These are phyloP conservation scores for Lachnellula hyalina DNA, from an alignment of 2,329 filamentous ascomycete species.

Conservation along the genomic window DNA sequence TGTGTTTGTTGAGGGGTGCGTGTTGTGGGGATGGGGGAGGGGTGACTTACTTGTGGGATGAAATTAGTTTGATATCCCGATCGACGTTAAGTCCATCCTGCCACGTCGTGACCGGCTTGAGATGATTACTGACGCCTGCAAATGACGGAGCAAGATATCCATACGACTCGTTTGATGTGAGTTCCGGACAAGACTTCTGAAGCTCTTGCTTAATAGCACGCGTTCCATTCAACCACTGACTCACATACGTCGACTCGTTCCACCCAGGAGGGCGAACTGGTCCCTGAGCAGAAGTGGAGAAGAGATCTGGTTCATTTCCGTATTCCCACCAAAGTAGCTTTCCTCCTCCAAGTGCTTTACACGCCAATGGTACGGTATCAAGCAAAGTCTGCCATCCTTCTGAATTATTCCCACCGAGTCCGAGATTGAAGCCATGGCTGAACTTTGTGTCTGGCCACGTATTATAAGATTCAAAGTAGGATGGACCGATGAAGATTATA, in stretches of 20 bases:
- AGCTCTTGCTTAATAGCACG: constrained; percentile 43
- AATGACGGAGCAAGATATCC: constrained; percentile 55
- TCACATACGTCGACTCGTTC: constrained; percentile 50
- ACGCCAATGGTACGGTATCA: constrained; percentile 51
- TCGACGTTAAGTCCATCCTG: constrained; percentile 47
- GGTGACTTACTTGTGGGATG: constrained; percentile 51
- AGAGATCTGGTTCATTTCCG: constrained; percentile 61
- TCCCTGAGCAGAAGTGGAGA: constrained; percentile 45
- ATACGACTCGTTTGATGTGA: constrained; percentile 37
- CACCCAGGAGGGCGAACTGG: constrained; percentile 46
- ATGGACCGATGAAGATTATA: constrained; percentile 53
- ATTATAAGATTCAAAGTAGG: constrained; percentile 57
- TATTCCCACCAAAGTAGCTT: constrained; percentile 55
- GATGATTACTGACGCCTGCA: constrained; percentile 44
- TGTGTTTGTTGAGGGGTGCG: constrained; percentile 1
- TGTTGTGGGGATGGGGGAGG: not conserved
- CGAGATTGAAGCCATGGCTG: constrained; percentile 57
- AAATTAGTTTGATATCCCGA: constrained; percentile 46
- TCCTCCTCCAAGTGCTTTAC: constrained; percentile 46
- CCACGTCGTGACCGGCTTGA: constrained; percentile 48
- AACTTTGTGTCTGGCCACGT: constrained; percentile 52
- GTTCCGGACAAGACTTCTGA: constrained; percentile 44
- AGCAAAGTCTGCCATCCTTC: constrained; percentile 46
- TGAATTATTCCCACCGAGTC: constrained; percentile 45
- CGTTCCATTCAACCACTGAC: constrained; percentile 54